These are phyloP conservation scores for Tetrapisispora iriomotensis DNA, from an alignment of 805 yeast genomes.

Conservation along the genomic window DNA sequence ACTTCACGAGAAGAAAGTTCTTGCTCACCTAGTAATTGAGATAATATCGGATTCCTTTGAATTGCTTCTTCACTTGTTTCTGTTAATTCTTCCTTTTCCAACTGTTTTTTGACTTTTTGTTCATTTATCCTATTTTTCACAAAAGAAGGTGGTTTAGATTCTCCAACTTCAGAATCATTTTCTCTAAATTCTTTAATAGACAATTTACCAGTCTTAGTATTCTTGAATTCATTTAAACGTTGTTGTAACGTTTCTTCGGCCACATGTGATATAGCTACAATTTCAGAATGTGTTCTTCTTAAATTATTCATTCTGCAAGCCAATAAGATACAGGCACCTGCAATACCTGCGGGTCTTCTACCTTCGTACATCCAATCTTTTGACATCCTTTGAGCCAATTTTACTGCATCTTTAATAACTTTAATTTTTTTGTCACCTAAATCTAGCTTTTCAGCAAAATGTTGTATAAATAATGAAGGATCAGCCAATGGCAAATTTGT, in stretches of 20 bases:
- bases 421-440: slow-evolving; percentile 65
- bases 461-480: slow-evolving; percentile 87
- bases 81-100: slow-evolving; percentile 19
- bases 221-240: slow-evolving; percentile 77
- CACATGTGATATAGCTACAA: slow-evolving; percentile 90
- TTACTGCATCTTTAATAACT: slow-evolving; percentile 80
- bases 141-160: slow-evolving; percentile 77
- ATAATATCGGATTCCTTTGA: slow-evolving; percentile 34
- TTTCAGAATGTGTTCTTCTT: slow-evolving; percentile 83
- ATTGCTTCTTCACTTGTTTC: slow-evolving; percentile 33
- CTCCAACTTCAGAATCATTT: slow-evolving; percentile 25
- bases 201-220: slow-evolving; percentile 62
- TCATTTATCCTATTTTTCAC: slow-evolving; percentile 49
- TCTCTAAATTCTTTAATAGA: slow-evolving; percentile 68
- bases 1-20: slow-evolving; percentile 39
- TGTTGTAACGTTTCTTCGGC: slow-evolving; percentile 90
- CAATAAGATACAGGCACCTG: slow-evolving; percentile 87
- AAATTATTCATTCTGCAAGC: slow-evolving; percentile 97
- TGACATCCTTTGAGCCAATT: slow-evolving; percentile 82
- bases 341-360: slow-evolving; percentile 95
- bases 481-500: slow-evolving; percentile 78
- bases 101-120: slow-evolving; percentile 30
- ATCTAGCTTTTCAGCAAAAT: slow-evolving; percentile 80
- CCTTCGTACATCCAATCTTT: slow-evolving; percentile 96
- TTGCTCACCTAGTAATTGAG: slow-evolving; percentile 36